Evolutionary conservation across 1,139 yeast genomes (phyloP).

Genomic region (Protomyces inundatus): DNA sequence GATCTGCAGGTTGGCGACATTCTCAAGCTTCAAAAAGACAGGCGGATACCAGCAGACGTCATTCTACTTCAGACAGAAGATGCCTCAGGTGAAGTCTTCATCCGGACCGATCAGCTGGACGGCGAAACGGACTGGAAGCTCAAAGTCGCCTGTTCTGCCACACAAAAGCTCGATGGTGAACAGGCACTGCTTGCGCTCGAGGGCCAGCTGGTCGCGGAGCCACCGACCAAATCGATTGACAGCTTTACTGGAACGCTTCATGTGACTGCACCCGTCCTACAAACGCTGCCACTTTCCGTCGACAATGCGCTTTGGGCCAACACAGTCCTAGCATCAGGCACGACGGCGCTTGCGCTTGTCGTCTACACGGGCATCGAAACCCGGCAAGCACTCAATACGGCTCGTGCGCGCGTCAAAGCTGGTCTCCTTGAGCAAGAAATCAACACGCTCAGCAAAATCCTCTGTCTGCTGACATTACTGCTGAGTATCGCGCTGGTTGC

Average conservation of each 20-base stretch:
- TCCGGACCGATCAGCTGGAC: slow-evolving; percentile 94
- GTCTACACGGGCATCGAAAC: slow-evolving; percentile 90
- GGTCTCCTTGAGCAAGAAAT: slow-evolving; percentile 89
- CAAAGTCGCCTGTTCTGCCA: slow-evolving; percentile 39
- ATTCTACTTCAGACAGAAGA: slow-evolving; percentile 79
- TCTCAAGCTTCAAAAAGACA: slow-evolving; percentile 73
- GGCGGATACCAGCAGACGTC: slow-evolving; percentile 90
- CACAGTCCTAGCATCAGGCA: slow-evolving; percentile 90
- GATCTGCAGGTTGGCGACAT: slow-evolving; percentile 80
- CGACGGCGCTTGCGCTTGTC: slow-evolving; percentile 74
- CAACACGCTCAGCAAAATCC: slow-evolving; percentile 76
- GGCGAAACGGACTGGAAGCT: slow-evolving; percentile 99
- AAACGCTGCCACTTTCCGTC: slow-evolving; percentile 64
- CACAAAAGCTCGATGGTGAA: slow-evolving; percentile 11
- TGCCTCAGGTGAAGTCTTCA: slow-evolving; percentile 75
- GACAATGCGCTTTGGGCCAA: slow-evolving; percentile 98
- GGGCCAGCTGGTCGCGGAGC: slow-evolving; percentile 53
- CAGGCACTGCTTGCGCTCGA: not conserved
- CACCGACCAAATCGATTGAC: slow-evolving; percentile 81
- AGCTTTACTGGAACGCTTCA: slow-evolving; percentile 55
- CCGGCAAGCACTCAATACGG: slow-evolving; percentile 76
- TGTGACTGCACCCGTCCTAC: not conserved
- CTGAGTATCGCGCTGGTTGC: slow-evolving; percentile 73
- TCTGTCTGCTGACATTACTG: slow-evolving; percentile 79
- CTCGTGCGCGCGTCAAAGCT: slow-evolving; percentile 62